Base-by-base conservation (phyloP, 1,139 yeast genomes). In the Blastobotrys serpentis region DNA sequence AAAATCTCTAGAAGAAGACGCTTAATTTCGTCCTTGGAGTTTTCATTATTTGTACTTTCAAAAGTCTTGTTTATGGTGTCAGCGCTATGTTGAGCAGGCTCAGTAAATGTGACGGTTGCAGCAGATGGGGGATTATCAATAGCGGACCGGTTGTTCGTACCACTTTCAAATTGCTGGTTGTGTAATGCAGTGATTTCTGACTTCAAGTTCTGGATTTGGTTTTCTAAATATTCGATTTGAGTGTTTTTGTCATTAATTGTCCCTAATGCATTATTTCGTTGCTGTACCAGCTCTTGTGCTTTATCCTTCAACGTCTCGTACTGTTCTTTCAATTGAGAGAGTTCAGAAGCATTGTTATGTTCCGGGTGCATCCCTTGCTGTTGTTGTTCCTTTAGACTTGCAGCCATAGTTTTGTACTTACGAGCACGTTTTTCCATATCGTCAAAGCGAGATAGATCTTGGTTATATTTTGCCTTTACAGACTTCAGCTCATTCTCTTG, bases 401-500 rank as follows among this genome's bases (percentile, higher is more conserved):
- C 47, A 2, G 53, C 52, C 49, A 50, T 51, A 2, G 55, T 52
- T 41, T 54, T 53, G 46, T 56, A 52, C 39, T 58, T 57, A 14
- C 51, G 52, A 4, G 57, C 59, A 22, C 52, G 50, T 16, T 48
- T 46, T 16, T 56, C 59, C 22, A 54, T 46, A 11, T 47, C 52
- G 4, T 49, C 56, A 17, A 18, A 29, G 13, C 48, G 46, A n/a
- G 46, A 49, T 14, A 25, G 33, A 22, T 51, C 47, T 43, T 52
- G 47, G n/a, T 50, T 26, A 16, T 48, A 41, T 18, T 44, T 50
- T 13, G 43, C 44, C 17, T 37, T 43, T 14, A 55, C 34, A 41
- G 48, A 48, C 22, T 42, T 45, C 18, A 55, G 40, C 38, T 58
- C 53, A 30, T 43, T 44, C 32, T 55, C 53, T 30, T 53, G 47